Conservation (phyloP, 768 basidiomycete genomes). For the Phylloporus scabripes region DNA sequence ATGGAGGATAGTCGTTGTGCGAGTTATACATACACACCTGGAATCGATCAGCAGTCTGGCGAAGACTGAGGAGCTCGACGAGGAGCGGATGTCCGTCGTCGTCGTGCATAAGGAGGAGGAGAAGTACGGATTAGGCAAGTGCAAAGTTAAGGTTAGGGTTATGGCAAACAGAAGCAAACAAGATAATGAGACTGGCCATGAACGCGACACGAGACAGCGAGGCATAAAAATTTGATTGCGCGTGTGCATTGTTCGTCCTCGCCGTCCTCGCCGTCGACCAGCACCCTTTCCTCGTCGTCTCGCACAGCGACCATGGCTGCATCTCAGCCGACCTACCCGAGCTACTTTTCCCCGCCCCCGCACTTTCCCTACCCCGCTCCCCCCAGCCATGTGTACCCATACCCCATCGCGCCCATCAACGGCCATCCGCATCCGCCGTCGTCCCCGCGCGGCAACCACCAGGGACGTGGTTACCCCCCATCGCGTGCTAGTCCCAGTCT, state of each 20-base stretch:
- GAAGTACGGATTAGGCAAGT: background rate
- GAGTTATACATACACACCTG: constrained; percentile 34
- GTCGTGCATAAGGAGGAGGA: constrained; percentile 6
- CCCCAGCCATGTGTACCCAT: constrained; percentile 31
- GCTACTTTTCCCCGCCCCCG: constrained; percentile 23
- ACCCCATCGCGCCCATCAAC: constrained; percentile 40
- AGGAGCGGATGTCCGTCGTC: constrained; percentile 40
- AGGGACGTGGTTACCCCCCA: constrained; percentile 33
- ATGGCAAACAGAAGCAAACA: constrained; percentile 18
- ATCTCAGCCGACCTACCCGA: constrained; percentile 21
- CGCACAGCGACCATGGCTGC: constrained; percentile 18
- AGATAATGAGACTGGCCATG: background rate
- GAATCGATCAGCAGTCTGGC: constrained; percentile 42
- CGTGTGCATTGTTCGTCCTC: constrained; percentile 5
- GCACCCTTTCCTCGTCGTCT: background rate
- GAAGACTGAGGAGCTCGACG: constrained; percentile 42
- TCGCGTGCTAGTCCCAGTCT: constrained; percentile 36
- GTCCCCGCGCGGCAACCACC: constrained; percentile 33
- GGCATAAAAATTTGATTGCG: constrained; percentile 8
- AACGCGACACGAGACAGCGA: background rate
- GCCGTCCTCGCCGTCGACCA: constrained; percentile 6
- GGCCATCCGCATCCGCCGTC: constrained; percentile 34
- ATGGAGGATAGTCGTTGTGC: background rate
- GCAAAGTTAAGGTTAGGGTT: constrained; percentile 20
- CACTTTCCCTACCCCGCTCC: constrained; percentile 31